A percentile compares a stretch with the other conserved stretches of the same genome.
Evolutionary conservation across 2,329 filamentous ascomycete genomes (phyloP).

Genomic region (Fusarium nanum): DNA sequence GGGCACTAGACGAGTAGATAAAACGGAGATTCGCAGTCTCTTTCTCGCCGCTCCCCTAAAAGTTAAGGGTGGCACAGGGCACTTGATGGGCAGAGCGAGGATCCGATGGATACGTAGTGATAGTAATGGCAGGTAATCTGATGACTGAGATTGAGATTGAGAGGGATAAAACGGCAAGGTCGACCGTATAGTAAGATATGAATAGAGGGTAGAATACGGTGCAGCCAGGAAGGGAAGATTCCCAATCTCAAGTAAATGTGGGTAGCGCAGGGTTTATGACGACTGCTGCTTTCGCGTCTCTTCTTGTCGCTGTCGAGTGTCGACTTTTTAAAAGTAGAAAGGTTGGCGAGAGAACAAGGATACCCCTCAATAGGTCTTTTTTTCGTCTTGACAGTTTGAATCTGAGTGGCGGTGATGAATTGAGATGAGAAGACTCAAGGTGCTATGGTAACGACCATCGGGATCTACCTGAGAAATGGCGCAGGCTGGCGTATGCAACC

Average conservation of each 20-base stretch:
- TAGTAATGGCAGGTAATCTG: constrained; percentile 4
- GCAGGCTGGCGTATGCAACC: constrained; percentile 18
- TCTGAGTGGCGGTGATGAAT: constrained; percentile 4
- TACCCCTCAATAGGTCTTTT: background rate
- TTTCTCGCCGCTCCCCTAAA: background rate
- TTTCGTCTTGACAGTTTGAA: background rate
- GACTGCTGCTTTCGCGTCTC: constrained; percentile 31
- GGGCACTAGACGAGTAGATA: constrained; percentile 38
- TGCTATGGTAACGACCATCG: constrained; percentile 13
- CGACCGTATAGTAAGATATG: constrained; percentile 31
- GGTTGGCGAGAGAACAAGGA: constrained; percentile 15
- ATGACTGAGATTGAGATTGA: constrained; percentile 1
- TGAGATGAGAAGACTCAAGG: background rate
- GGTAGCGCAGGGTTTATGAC: constrained; percentile 35
- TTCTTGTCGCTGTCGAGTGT: background rate
- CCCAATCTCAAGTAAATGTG: constrained; percentile 36
- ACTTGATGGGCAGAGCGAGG: constrained; percentile 24
- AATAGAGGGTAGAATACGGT: constrained; percentile 21
- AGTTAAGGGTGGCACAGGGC: constrained; percentile 33
- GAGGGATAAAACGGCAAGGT: constrained; percentile 23
- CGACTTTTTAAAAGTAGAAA: background rate
- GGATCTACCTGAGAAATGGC: constrained; percentile 19
- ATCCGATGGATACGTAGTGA: background rate
- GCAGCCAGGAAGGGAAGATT: constrained; percentile 25
- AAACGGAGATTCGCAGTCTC: constrained; percentile 27